Conservation (phyloP, 2,329 filamentous ascomycete genomes). For the Cercospora zeina region DNA sequence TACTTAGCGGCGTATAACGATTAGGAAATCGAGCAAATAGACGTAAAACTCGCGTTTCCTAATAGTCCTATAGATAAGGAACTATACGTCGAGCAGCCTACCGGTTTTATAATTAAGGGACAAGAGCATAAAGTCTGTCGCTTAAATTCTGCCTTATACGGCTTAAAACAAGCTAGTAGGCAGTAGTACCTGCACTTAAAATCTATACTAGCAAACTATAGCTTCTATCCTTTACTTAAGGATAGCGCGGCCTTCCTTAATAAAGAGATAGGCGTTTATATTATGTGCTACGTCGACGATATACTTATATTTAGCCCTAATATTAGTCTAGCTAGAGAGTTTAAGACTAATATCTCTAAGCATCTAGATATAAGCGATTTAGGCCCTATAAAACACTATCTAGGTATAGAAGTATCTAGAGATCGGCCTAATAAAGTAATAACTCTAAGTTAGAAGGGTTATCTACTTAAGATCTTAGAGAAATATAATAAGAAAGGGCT, state of each 20-base stretch:
- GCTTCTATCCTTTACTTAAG: constrained; percentile 15
- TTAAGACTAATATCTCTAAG: constrained; percentile 18
- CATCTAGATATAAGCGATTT: constrained; percentile 14
- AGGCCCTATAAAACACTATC: constrained; percentile 9
- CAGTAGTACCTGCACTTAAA: constrained; percentile 16
- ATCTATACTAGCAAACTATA: constrained; percentile 12
- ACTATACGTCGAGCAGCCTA: constrained; percentile 15
- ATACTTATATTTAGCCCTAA: constrained; percentile 17
- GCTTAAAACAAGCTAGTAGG: constrained; percentile 17
- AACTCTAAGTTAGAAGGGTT: constrained; percentile 10
- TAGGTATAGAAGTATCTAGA: constrained; percentile 17
- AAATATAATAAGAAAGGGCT: constrained; percentile 19
- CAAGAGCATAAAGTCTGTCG: constrained; percentile 11
- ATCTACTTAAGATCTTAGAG: constrained; percentile 16
- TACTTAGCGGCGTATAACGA: too few relatives aligned
- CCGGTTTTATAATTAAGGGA: constrained; percentile 10
- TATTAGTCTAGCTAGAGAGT: constrained; percentile 9
- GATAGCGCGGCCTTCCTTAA: constrained; percentile 11
- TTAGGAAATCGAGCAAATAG: too few relatives aligned
- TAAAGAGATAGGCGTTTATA: constrained; percentile 12
- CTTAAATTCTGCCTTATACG: constrained; percentile 15
- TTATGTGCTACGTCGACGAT: constrained; percentile 14
- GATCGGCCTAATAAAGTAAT: constrained; percentile 13
- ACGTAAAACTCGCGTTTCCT: too few relatives aligned
- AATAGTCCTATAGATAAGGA: constrained; percentile 21